Conservation (phyloP, 257 asterid genomes). For the Nicotiana obtusifolia region DNA sequence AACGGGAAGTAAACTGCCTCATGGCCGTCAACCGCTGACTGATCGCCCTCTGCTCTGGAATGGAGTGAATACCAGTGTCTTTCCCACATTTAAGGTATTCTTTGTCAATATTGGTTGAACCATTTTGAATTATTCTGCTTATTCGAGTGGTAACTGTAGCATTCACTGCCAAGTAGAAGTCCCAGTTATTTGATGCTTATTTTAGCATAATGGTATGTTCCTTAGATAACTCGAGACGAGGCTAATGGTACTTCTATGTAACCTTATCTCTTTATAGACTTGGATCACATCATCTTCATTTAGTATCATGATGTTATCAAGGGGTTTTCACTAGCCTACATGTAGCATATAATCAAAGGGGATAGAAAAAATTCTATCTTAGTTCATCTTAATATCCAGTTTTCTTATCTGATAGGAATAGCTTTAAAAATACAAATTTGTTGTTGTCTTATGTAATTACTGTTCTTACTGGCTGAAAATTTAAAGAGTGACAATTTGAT, state of each 20-base stretch:
- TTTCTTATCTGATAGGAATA: background rate
- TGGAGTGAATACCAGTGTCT: slow-evolving; percentile 34
- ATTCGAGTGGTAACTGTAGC: background rate
- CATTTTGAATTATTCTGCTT: background rate
- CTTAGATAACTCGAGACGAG: background rate
- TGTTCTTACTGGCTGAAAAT: background rate
- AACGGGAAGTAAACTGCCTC: slow-evolving; percentile 32
- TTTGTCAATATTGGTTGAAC: background rate
- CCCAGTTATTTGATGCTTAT: background rate
- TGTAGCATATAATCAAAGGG: background rate
- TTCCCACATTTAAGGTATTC: slow-evolving; percentile 51
- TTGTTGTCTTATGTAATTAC: background rate
- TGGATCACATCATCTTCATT: background rate
- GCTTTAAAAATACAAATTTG: background rate
- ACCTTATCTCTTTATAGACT: background rate
- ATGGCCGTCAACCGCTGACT: slow-evolving; percentile 21
- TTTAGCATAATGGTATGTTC: background rate
- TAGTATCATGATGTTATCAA: background rate
- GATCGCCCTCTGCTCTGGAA: slow-evolving; percentile 39
- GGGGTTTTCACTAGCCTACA: background rate
- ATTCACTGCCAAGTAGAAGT: background rate
- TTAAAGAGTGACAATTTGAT: background rate
- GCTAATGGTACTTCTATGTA: background rate
- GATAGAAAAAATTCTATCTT: background rate
- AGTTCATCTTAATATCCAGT: background rate